A percentile compares a stretch with the other conserved stretches of the same genome.
Conservation (phyloP, 2,329 filamentous ascomycete species). For the Bertia moriformis region DNA sequence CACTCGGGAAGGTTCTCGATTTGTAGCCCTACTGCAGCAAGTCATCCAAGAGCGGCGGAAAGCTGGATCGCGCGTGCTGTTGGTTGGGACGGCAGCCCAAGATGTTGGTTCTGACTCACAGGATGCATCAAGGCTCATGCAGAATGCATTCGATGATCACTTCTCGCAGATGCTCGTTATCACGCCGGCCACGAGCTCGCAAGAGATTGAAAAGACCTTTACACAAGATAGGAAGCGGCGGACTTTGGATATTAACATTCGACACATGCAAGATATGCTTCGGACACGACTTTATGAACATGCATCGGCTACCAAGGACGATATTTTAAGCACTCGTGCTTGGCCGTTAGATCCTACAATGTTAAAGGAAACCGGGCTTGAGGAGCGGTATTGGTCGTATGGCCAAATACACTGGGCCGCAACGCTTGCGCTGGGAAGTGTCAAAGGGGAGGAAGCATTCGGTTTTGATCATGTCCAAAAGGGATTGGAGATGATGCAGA, state of each 20-base stretch:
- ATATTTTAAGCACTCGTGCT: background rate
- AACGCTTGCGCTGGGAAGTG: background rate
- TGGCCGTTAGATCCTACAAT: background rate
- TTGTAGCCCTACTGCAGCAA: constrained; percentile 37
- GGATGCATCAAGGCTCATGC: constrained; percentile 6
- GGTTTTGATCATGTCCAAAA: background rate
- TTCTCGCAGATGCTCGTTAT: constrained; percentile 33
- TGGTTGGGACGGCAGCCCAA: constrained; percentile 38
- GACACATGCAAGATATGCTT: constrained; percentile 45
- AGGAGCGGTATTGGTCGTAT: background rate
- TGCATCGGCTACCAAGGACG: constrained; percentile 5
- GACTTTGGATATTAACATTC: constrained; percentile 38
- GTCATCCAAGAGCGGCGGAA: constrained; percentile 36
- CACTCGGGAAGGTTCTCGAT: constrained; percentile 34
- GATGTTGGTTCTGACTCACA: constrained; percentile 15
- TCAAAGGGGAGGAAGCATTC: background rate
- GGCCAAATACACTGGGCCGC: background rate
- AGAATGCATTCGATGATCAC: constrained; percentile 16
- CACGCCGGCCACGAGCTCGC: constrained; percentile 23
- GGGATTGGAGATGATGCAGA: background rate
- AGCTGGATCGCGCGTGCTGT: constrained; percentile 38
- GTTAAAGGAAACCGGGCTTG: background rate
- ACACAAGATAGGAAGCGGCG: constrained; percentile 24
- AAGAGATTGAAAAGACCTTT: constrained; percentile 17
- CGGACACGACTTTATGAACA: background rate